Conservation (phyloP, 352 stramenopile species). For the Thalassiosira mediterranea region DNA sequence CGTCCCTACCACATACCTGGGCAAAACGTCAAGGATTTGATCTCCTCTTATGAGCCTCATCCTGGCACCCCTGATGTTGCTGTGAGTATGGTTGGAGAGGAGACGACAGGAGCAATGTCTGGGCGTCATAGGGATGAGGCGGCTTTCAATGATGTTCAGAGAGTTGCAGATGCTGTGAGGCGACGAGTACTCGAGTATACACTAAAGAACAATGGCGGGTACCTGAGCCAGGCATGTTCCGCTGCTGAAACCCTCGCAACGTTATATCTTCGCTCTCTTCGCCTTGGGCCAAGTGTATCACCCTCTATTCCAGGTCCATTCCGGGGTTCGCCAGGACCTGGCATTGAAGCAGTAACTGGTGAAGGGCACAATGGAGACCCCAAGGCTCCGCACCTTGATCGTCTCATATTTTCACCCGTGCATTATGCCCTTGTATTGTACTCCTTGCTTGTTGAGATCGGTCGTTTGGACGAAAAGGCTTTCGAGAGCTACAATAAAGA, state of each 20-base stretch:
- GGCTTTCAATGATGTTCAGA: constrained; percentile 9
- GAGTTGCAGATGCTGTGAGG: constrained; percentile 16
- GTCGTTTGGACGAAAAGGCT: constrained; percentile 30
- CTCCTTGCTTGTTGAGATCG: constrained; percentile 30
- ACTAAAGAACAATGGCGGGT: constrained; percentile 37
- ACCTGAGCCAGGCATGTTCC: constrained; percentile 38
- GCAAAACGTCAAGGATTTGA: neutral
- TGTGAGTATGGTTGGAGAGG: neutral
- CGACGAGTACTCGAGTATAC: constrained; percentile 34
- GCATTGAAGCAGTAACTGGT: constrained; percentile 19
- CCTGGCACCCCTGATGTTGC: neutral
- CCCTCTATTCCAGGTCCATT: constrained; percentile 24
- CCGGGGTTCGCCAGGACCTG: constrained; percentile 5
- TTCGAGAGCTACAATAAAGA: constrained; percentile 40
- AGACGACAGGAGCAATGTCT: neutral
- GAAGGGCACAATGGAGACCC: constrained; percentile 40
- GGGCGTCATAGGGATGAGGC: neutral
- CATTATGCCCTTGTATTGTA: constrained; percentile 35
- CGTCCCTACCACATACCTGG: neutral
- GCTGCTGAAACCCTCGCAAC: constrained; percentile 26
- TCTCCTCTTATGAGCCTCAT: too few relatives aligned
- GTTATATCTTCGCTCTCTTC: constrained; percentile 30
- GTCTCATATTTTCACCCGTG: constrained; percentile 40
- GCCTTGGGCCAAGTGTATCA: constrained; percentile 24
- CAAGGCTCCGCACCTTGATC: constrained; percentile 14